Evolutionary conservation across 2,329 filamentous ascomycete genomes (phyloP).

Genomic region (Cladobotryum protrusum): DNA sequence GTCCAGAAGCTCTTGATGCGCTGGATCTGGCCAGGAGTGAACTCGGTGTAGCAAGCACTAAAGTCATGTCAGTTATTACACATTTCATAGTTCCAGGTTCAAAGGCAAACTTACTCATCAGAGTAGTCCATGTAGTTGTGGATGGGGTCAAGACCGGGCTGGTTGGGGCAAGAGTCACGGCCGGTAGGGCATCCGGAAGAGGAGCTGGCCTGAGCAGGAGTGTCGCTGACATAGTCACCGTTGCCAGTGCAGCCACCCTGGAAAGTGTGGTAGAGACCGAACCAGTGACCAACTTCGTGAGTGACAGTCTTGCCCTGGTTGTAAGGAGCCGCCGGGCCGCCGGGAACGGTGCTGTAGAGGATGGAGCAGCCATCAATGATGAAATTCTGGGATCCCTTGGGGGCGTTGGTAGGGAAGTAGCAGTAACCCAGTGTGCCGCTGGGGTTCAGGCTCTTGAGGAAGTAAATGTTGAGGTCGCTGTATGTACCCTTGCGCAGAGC

Average conservation of each 20-base stretch:
- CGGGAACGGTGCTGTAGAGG: constrained; percentile 31
- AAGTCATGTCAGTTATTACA: constrained; percentile 17
- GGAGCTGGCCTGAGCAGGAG: constrained; percentile 30
- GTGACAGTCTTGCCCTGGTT: constrained; percentile 27
- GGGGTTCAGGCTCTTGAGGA: constrained; percentile 28
- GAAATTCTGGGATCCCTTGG: constrained; percentile 26
- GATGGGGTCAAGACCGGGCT: constrained; percentile 29
- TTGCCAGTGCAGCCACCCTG: constrained; percentile 31
- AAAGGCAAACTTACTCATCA: constrained; percentile 30
- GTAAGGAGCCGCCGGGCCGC: constrained; percentile 30
- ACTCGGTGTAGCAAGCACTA: constrained; percentile 39
- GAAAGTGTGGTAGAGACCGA: constrained; percentile 44
- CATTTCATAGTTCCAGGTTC: background rate
- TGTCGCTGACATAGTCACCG: constrained; percentile 37
- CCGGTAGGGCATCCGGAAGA: constrained; percentile 31
- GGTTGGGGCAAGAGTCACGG: constrained; percentile 29
- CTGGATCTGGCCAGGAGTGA: constrained; percentile 35
- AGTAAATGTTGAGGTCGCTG: constrained; percentile 42
- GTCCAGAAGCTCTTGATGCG: constrained; percentile 36
- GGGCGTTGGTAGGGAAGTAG: constrained; percentile 36
- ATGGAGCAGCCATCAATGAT: constrained; percentile 36
- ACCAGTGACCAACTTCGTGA: constrained; percentile 45
- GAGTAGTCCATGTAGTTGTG: constrained; percentile 37
- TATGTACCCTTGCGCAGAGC: constrained; percentile 38
- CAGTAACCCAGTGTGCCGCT: constrained; percentile 37